Base-by-base conservation (phyloP, 2,329 filamentous ascomycete genomes). In the Rhynchosporium graminicola region DNA sequence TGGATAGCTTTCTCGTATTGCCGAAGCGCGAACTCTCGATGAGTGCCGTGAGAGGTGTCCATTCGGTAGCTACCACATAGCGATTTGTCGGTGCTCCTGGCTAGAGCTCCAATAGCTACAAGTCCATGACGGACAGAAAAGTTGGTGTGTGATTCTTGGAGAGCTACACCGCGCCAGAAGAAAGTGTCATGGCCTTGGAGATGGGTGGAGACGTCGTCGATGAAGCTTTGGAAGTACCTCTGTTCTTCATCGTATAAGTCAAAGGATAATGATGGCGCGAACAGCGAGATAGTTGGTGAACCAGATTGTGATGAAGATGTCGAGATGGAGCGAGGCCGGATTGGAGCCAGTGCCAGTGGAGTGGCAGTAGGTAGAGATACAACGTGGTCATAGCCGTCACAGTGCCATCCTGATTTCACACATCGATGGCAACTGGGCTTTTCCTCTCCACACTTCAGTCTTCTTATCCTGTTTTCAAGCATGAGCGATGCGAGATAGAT, bases 111-210 rank as follows among this genome's bases (percentile, higher is more conserved):
- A 31, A 70, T 65, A 13, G 70, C 70, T 2, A 72, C 62, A n/a
- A 71, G 60, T n/a, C 59, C 70, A 63, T 72, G 67, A 26, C 68
- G 65, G n/a, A 72, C 57, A 42, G 67, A 69, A 20, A 63, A 56
- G 5, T 63, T 64, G 2, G 45, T 54, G 47, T 61, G 38, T 29
- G 66, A 68, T 50, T 67, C 65, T 56, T 65, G 64, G 3, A 70
- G 51, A 4, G 67, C 67, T 10, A 64, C 50, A 40, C 60, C 57
- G 13, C 64, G 64, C 68, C 69, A 71, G 70, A 89, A 89, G 3
- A 80, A 77, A 28, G 80, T 81, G 70, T 88, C 83, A 4, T 54
- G 52, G 1, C 63, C 55, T 31, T 62, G 51, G 26, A 68, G 58
- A 38, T 66, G 62, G 9, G 57, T 47, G 1, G 64, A 62, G 3